Evolutionary conservation across 805 yeast genomes (phyloP).

Genomic region (Metschnikowia borealis): DNA sequence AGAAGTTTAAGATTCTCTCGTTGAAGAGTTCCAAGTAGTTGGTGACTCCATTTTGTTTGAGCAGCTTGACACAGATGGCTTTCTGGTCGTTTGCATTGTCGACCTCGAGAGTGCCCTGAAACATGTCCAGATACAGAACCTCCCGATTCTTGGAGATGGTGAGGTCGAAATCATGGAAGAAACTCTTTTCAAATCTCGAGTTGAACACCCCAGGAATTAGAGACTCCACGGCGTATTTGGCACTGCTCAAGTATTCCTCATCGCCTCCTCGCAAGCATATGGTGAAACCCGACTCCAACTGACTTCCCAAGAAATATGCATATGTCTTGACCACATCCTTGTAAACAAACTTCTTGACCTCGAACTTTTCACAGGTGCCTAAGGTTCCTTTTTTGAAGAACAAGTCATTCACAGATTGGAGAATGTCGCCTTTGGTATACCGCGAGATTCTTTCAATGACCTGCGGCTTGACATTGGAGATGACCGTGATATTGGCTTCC

Average conservation of each 20-base stretch:
- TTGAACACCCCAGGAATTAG: constrained; percentile 77
- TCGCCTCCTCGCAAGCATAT: constrained; percentile 80
- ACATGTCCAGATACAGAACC: not conserved
- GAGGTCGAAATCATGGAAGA: constrained; percentile 14
- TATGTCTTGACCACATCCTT: constrained; percentile 61
- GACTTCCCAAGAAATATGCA: constrained; percentile 76
- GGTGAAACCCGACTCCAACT: constrained; percentile 72
- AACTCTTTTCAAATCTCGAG: constrained; percentile 60
- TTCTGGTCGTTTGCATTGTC: constrained; percentile 15
- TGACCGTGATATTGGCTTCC: constrained; percentile 75
- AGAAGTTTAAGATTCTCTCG: constrained; percentile 64
- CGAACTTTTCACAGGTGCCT: constrained; percentile 73
- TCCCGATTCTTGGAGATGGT: constrained; percentile 5
- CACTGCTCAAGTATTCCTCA: constrained; percentile 53
- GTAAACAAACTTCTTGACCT: constrained; percentile 61
- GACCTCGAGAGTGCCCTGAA: constrained; percentile 1
- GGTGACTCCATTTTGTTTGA: constrained; percentile 31
- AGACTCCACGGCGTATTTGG: constrained; percentile 77
- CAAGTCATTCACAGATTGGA: constrained; percentile 79
- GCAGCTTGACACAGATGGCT: constrained; percentile 17
- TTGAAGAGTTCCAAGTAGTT: constrained; percentile 37
- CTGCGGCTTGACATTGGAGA: constrained; percentile 74
- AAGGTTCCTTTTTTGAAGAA: constrained; percentile 56
- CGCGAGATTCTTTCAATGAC: constrained; percentile 76
- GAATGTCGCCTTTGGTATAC: constrained; percentile 79